Percentiles rank a stretch among this genome's conserved stretches.
These are phyloP conservation scores for Dactylis glomerata DNA, from an alignment of 176 grass and related monocot genomes.

Conservation along the genomic window DNA sequence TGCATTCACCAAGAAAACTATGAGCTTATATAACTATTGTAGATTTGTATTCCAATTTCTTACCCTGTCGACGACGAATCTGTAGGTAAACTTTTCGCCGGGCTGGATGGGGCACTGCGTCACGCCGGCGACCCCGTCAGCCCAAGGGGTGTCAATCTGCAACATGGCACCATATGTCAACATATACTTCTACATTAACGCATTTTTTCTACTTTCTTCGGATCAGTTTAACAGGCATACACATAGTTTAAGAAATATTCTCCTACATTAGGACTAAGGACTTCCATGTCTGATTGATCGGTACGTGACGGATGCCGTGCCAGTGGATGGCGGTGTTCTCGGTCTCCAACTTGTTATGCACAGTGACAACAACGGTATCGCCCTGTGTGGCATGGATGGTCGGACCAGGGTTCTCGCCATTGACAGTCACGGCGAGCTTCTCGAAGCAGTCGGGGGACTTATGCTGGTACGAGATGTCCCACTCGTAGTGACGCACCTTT, in stretches of 20 bases:
- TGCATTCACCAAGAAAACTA: not conserved
- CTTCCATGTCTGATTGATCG: too few relatives aligned
- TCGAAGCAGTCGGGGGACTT: conserved; percentile 56
- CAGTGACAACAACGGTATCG: conserved; percentile 56
- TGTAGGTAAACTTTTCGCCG: not conserved
- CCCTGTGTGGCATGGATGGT: conserved; percentile 54
- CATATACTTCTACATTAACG: too few relatives aligned
- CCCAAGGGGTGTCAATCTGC: conserved; percentile 22
- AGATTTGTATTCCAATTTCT: not conserved
- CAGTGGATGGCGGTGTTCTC: conserved; percentile 84
- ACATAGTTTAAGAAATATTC: too few relatives aligned
- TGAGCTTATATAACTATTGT: not conserved
- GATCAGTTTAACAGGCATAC: too few relatives aligned
- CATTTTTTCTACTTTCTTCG: too few relatives aligned
- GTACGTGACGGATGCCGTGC: conserved; percentile 80
- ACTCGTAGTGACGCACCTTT: conserved; percentile 58
- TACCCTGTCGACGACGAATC: conserved; percentile 43
- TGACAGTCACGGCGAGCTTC: conserved; percentile 76
- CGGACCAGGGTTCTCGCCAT: conserved; percentile 61
- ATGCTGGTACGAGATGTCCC: conserved; percentile 58
- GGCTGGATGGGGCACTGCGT: not conserved
- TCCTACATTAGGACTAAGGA: too few relatives aligned
- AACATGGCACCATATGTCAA: too few relatives aligned
- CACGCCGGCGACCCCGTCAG: not conserved
- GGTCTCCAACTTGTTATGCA: conserved; percentile 49